Evolutionary conservation across 306 rosid genomes (phyloP), one percentile per base, ranked within the genome.

Genomic region (Fagus crenata): DNA sequence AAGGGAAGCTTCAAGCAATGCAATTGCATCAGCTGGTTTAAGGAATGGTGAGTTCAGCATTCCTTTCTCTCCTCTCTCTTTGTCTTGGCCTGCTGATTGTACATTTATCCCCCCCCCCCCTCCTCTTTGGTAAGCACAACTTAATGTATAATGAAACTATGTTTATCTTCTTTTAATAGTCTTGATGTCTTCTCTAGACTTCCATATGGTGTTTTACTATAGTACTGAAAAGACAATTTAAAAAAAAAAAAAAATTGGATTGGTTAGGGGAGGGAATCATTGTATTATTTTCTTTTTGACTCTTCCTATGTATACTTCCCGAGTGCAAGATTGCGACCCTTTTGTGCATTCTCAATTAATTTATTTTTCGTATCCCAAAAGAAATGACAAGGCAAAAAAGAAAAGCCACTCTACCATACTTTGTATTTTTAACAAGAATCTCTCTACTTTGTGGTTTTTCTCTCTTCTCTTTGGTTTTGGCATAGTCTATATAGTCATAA

Each of bases 1-100:
- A 72, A 89, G 91, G 56, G 90, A 82, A 82, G 87, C 98, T 70
- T 86, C 97, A 2, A 95, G 97, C 85, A 89, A 91, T 82, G 85
- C 91, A 11, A 54, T 43, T 9, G 97, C 97, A 69, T 81, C 87
- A 40, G 85, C 89, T 80, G 84, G 87, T 84, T 87, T 95, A 72
- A 84, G 87, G 70, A 77, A 81, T 78, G 92, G 99, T 95, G 81
- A 88, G 83, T 69, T 81, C 67, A 77, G 41, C 31, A 64, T 28
- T 75, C 53, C 54, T 81, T 41, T 83, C 65, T 49, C 28, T 61
- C 32, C 33, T 65, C 71, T 1, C 36, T 40, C 65, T 72, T 58
- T 15, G 31, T 75, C 39, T 80, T 75, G 69, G 46, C 76, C 78
- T 7, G 2, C 53, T 55, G 33, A 46, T 31, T 61, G 63, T 17